These are phyloP conservation scores for Amphichorda felina DNA, from an alignment of 2,329 filamentous ascomycete species.

Conservation along the genomic window DNA sequence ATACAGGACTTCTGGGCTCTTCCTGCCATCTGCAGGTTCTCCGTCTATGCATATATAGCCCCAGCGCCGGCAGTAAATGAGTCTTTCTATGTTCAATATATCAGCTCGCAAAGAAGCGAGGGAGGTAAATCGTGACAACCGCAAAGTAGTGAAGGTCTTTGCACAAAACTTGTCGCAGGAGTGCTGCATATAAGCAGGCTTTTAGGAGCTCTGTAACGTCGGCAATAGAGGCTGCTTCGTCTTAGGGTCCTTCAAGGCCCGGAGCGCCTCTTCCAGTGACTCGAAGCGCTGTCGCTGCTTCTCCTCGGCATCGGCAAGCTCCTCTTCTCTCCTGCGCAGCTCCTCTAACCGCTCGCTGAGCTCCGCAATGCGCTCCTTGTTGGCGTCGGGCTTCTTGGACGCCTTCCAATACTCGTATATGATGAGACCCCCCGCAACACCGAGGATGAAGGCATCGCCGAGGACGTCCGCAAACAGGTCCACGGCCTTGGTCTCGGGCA, in stretches of 20 bases:
- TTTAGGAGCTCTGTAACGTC: constrained; percentile 13
- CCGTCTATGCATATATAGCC: neutral
- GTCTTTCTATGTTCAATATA: too few relatives aligned
- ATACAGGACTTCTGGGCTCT: too few relatives aligned
- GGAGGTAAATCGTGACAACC: neutral
- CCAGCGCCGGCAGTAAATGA: too few relatives aligned
- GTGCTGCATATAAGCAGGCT: too few relatives aligned
- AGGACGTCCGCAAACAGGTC: constrained; percentile 56
- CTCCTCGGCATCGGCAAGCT: constrained; percentile 31
- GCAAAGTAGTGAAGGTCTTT: too few relatives aligned
- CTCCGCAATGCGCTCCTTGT: constrained; percentile 38
- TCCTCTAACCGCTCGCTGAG: constrained; percentile 36
- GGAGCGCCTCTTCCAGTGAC: constrained; percentile 40
- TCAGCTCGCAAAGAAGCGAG: too few relatives aligned
- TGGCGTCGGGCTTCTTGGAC: constrained; percentile 47
- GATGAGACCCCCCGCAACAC: constrained; percentile 43
- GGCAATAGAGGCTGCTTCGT: constrained; percentile 42
- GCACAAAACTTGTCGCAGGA: too few relatives aligned
- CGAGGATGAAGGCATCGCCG: constrained; percentile 50
- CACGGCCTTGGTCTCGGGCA: constrained; percentile 55
- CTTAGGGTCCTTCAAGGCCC: constrained; percentile 40
- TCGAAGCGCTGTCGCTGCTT: constrained; percentile 35
- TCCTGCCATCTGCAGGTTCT: neutral
- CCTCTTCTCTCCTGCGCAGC: constrained; percentile 35
- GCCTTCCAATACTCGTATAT: constrained; percentile 50